Conservation (phyloP, 139 green algal genomes). For the Chlamydomonas schloesseri region DNA sequence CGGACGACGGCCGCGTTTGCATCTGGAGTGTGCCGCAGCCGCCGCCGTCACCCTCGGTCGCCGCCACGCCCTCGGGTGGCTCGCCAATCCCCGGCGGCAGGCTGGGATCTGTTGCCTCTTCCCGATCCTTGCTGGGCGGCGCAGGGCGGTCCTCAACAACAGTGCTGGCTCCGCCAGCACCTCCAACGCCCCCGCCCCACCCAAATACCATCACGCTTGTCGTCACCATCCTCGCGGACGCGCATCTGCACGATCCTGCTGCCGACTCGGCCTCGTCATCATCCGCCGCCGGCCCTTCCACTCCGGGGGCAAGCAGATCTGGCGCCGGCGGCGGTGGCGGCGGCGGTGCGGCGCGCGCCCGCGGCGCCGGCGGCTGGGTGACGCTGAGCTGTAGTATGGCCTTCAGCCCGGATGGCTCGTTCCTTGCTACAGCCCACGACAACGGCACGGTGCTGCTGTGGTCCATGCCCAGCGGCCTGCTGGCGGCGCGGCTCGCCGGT, state of each 20-base stretch:
- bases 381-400: conserved; percentile 7
- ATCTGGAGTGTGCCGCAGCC: neutral
- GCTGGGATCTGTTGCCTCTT: no score
- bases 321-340: neutral
- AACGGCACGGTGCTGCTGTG: conserved; percentile 17
- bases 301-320: neutral
- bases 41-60: no score
- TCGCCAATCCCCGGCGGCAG: no score
- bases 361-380: conserved; percentile 15
- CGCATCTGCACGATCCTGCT: neutral
- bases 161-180: no score
- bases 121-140: no score
- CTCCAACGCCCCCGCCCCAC: neutral
- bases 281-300: neutral
- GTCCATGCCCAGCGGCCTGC: neutral
- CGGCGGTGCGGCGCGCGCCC: neutral
- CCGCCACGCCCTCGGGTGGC: no score
- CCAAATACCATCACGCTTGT: neutral
- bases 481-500: neutral
- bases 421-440: conserved; percentile 15
- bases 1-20: conserved; percentile 29
- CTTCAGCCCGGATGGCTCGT: neutral
- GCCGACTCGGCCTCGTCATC: neutral
- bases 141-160: no score
- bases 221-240: neutral